These are phyloP conservation scores for Panicum virgatum DNA, from an alignment of 202 grass and related monocot genomes.

Conservation along the genomic window DNA sequence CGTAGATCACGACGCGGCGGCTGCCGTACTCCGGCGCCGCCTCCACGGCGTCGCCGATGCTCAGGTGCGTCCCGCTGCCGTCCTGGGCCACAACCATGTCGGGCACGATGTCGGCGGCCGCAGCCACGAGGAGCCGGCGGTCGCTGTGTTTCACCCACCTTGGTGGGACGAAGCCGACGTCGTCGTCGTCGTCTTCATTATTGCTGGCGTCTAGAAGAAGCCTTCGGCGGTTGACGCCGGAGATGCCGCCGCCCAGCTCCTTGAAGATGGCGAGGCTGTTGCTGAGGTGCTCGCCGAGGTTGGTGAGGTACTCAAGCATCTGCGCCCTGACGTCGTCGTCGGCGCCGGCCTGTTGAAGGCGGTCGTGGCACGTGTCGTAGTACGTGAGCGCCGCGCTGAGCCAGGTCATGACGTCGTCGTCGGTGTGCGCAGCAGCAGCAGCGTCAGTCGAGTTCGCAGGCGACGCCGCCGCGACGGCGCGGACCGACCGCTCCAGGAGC, in stretches of 20 bases:
- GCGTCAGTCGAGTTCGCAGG: background rate
- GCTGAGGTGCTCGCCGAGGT: constrained; percentile 55
- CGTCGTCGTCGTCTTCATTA: background rate
- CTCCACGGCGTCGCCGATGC: constrained; percentile 51
- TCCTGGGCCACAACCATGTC: background rate
- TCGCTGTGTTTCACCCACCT: constrained; percentile 49
- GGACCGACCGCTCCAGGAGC: constrained; percentile 29
- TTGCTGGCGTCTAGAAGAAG: background rate
- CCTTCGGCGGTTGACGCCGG: too few species aligned
- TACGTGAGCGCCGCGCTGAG: constrained; percentile 63
- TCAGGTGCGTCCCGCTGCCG: constrained; percentile 51
- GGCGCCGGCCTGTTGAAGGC: constrained; percentile 28
- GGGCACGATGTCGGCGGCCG: too few species aligned
- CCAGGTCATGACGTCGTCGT: constrained; percentile 62
- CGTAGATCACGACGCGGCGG: constrained; percentile 57
- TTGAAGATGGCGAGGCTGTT: constrained; percentile 73
- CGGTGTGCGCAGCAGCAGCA: too few species aligned
- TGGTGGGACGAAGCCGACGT: background rate
- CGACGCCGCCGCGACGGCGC: background rate
- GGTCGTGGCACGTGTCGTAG: constrained; percentile 64
- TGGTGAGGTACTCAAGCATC: constrained; percentile 47
- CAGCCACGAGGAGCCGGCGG: background rate
- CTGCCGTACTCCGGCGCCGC: constrained; percentile 53
- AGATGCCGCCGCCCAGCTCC: background rate
- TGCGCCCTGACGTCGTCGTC: constrained; percentile 32